Evolutionary conservation across 495 filamentous ascomycete genomes (phyloP), one percentile per base, ranked within the genome.

Genomic region (Xylaria flabelliformis): DNA sequence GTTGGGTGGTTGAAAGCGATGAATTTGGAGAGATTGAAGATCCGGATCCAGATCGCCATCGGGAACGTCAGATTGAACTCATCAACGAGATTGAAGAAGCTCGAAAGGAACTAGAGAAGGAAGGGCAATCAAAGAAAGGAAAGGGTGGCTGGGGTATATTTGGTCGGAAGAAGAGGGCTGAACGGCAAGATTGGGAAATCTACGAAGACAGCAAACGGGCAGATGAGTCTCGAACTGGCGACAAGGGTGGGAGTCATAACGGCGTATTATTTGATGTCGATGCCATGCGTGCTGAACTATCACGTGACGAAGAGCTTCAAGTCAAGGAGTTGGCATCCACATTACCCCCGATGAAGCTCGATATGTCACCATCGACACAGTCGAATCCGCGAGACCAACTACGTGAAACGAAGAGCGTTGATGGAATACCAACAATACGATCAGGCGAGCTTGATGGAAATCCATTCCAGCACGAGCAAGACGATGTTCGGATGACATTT

Each of bases 21-120:
- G 97, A 98, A 77, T 99, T 99, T 78, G 90, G 91, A 1, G 96
- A 99, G 80, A 98, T 99, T 64, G 95, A 98, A 75, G 97, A 99
- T 73, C 94, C 97, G 2, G 96, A 99, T 76, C 96, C 96, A 4
- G 97, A 98, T 5, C 94, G 96, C 71, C 94, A 98, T 78, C 85
- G 88, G 63, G 89, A 94, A 79, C 87, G 94, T 36, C 96, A 99
- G 82, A 87, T 92, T 46, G 95, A 99, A 80, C 86, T 99, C 61
- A 97, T 99, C 77, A 93, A 90, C 73, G 96, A 99, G 81, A 95
- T 99, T 46, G 96, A 99, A 74, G 94, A 97, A 77, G 97, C 95
- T 13, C 88, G 96, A 24, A 95, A 92, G 74, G 91, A 94, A 75
- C 86, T 96, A 9, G 94, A 97, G 77, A 88, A 88, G 73, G 85